Base-by-base conservation (phyloP, 805 yeast species). In the Yarrowia bubula region DNA sequence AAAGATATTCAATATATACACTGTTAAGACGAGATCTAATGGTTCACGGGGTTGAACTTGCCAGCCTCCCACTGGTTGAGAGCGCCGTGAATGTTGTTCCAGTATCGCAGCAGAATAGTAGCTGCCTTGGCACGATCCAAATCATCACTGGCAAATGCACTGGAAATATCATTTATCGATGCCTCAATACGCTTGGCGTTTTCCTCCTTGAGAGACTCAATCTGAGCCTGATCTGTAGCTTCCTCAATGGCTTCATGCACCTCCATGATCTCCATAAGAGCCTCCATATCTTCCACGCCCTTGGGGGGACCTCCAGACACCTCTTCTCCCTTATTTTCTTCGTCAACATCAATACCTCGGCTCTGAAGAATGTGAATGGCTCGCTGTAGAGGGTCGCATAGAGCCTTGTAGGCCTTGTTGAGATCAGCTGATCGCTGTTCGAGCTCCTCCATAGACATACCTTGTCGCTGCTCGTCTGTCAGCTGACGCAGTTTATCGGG, bases 221-320 rank as follows among this genome's bases (percentile, higher is more conserved):
- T 78, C 55, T 90, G 96, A 2, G 79, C 76, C 60, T 84, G 88
- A 62, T 75, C 76, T 1, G 78, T 77, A 5, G 90, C 86, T 68
- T 84, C 84, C 67, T 90, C 96, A 66, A 92, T 77, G 46, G 84
- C 83, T 75, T 93, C 99, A 73, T 92, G 95, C 4, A 90, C 85
- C 69, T 91, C 96, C 76, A 93, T 78, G 22, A 93, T 88, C 48
- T 84, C 84, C 87, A 90, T 83, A 44, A 93, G 76, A 71, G 90
- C 77, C 14, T 78, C 81, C 66, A 74, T 84, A 57, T 76, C 57
- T 77, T 79, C 69, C 79, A 84, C 64, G 6, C 64, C 64, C 51
- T 58, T 17, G 5, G 67, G 76, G 75, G 53, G 70, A 74, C 75
- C 74, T 79, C 68, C 66, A 80, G 80, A 4, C 6, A 28, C 38